Base-by-base conservation (phyloP, 352 stramenopile genomes). In the Phytophthora uliginosa region DNA sequence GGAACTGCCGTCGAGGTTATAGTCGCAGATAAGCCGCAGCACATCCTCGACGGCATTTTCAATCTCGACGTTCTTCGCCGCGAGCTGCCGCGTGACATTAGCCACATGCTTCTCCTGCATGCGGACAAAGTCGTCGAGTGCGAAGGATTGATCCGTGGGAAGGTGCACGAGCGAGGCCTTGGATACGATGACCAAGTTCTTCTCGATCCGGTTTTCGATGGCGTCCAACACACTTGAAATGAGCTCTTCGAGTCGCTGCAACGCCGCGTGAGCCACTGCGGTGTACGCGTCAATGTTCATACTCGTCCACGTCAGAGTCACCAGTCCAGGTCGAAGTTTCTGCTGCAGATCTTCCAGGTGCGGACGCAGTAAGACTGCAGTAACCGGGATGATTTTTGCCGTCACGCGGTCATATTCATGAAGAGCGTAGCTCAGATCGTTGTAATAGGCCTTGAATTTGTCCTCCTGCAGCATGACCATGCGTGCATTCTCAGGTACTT, bases 211-310 rank as follows among this genome's bases (percentile, higher is more conserved):
- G 50, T 96, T 95, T 55, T 95, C 89, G 57, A 95, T 94, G 18
- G 91, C 88, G 47, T 94, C 88, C 56, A 91, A 79, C 3, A 94
- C 84, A 51, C 84, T 95, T 51, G 90, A 91, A 59, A 97, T 94
- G 13, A 96, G 78, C 28, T 96, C 86, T 31, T 95, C 89, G 6
- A 97, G 77, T 6, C 86, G 77, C 59, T 95, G 85, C 7, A 96
- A 62, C 2, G 79, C 87, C 28, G 69, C 68, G 48, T 94, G 85
- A 4, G 82, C 85, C 40, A 92, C 79, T 9, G 81, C 73, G 36
- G 91, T 95, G 66, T 95, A 97, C 20, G 82, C 77, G 48, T 96
- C 88, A 45, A 97, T 96, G 70, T 96, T 96, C 88, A 97, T 95
- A 63, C 85, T 95, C 17, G 90, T 97, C 91, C 91, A 97, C n/a